Evolutionary conservation across 306 rosid genomes (phyloP), one percentile per base, ranked within the genome.

Genomic region (Corylus americana): DNA sequence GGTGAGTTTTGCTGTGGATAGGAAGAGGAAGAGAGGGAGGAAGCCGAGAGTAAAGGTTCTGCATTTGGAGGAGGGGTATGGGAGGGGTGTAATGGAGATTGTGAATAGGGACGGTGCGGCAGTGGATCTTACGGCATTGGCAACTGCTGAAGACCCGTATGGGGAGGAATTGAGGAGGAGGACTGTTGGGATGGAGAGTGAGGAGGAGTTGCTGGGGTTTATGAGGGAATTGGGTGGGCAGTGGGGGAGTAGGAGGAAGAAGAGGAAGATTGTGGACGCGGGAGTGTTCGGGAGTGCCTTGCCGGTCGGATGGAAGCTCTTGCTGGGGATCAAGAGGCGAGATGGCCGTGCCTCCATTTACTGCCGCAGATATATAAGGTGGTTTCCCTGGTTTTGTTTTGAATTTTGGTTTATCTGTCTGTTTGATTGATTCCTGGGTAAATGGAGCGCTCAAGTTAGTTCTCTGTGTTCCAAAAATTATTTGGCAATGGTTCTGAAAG

Each of bases 191-290:
- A 51, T 93, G 88, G 79, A 71, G 80, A 77, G 61, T 14, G 98
- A 93, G 53, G 98, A 86, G 70, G 86, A 84, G 80, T 63, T 93
- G 73, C 87, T 93, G 74, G 97, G 88, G 44, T 93, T 91, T 81
- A 81, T 91, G 90, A 90, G 94, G 79, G 91, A 87, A n/a, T 83
- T 93, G 82, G 89, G 68, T 7, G 98, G 98, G 20, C 89, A 91
- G 39, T 93, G 98, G 98, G 98, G 93, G 0, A 93, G 98, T 69
- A 82, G 97, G 80, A 83, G 98, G 85, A 93, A 83, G 88, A 91
- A 84, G 91, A 88, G 98, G 66, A 88, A 88, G 87, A 88, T 93
- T 27, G 98, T 93, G 5, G 97, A 91, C 3, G 94, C 98, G 0
- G 76, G 57, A 0, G 84, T 82, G 73, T 93, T 93, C 7, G 98